phyloP scores from a whole-genome alignment of 371 early-diverging fungal genomes.

The Conidiobolus incongruus region DNA sequence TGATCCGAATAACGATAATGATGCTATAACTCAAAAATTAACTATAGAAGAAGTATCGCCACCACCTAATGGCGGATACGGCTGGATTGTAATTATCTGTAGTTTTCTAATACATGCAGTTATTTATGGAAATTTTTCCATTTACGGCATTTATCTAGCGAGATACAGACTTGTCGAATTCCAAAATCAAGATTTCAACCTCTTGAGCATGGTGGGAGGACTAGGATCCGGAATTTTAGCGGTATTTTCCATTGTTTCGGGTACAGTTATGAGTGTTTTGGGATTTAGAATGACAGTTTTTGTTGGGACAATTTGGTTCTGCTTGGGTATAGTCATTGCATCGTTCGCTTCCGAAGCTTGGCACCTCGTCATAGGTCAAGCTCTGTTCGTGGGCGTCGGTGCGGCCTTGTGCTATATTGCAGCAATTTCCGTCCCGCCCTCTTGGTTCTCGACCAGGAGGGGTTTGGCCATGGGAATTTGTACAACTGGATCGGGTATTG shows the following conservation, averaged over 20 bases:
- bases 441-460: conserved; percentile 45
- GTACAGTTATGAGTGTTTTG: conserved; percentile 13
- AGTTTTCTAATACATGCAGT: conserved; percentile 28
- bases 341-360: conserved; percentile 10
- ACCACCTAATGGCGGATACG: conserved; percentile 14
- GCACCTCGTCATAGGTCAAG: conserved; percentile 45
- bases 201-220: conserved; percentile 8
- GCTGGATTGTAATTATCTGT: conserved; percentile 16
- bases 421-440: conserved; percentile 29
- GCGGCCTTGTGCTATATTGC: conserved; percentile 35
- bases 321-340: neutral
- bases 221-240: neutral
- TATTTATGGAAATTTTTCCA: conserved; percentile 22
- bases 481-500: conserved; percentile 53
- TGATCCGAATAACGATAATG: too few species aligned
- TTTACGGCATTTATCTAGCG: conserved; percentile 27
- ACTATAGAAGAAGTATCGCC: too few species aligned
- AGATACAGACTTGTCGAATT: conserved; percentile 7
- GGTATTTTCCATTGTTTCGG: conserved; percentile 9
- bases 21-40: too few species aligned
- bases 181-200: conserved; percentile 3
- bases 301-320: neutral
- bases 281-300: conserved; percentile 14
- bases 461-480: conserved; percentile 53
- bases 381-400: conserved; percentile 35